Percentiles rank a stretch among this genome's conserved stretches.
Evolutionary conservation across 2,329 filamentous ascomycete species (phyloP).

Genomic region (Phialophora tarda): DNA sequence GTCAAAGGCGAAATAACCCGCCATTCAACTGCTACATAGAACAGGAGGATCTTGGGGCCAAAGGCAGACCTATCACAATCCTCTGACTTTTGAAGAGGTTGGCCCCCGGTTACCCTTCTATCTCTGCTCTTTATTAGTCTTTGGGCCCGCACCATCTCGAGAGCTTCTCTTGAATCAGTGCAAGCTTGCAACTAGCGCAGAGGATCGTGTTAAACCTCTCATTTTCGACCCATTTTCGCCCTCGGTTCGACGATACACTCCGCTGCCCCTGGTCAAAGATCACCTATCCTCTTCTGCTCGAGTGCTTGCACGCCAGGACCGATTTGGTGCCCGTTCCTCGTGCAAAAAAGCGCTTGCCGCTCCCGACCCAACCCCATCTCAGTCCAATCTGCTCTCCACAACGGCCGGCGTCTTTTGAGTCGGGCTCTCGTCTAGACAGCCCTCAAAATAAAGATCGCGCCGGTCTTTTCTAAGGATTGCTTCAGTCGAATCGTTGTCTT

Average conservation of each 20-base stretch:
- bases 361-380: slow-evolving; percentile 30
- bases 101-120: slow-evolving; percentile 18
- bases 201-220: slow-evolving; percentile 33
- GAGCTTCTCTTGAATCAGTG: slow-evolving; percentile 28
- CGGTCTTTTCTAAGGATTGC: slow-evolving; percentile 39
- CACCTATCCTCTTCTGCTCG: slow-evolving; percentile 29
- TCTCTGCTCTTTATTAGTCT: slow-evolving; percentile 35
- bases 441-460: slow-evolving; percentile 38
- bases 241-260: slow-evolving; percentile 30
- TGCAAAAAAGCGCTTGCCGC: slow-evolving; percentile 34
- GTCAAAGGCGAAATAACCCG: slow-evolving; percentile 19
- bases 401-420: slow-evolving; percentile 32
- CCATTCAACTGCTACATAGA: slow-evolving; percentile 30
- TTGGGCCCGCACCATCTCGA: slow-evolving; percentile 33
- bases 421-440: slow-evolving; percentile 34
- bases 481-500: slow-evolving; percentile 38
- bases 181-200: slow-evolving; percentile 33
- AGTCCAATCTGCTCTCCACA: slow-evolving; percentile 30
- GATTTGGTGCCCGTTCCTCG: slow-evolving; percentile 34
- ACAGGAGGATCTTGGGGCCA: slow-evolving; percentile 23
- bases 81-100: slow-evolving; percentile 17
- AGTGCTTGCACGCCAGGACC: slow-evolving; percentile 27
- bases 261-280: slow-evolving; percentile 34
- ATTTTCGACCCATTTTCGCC: slow-evolving; percentile 30
- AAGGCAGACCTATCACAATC: slow-evolving; percentile 24